Conservation (phyloP, 2,329 filamentous ascomycete genomes). For the Talaromyces atroroseus region DNA sequence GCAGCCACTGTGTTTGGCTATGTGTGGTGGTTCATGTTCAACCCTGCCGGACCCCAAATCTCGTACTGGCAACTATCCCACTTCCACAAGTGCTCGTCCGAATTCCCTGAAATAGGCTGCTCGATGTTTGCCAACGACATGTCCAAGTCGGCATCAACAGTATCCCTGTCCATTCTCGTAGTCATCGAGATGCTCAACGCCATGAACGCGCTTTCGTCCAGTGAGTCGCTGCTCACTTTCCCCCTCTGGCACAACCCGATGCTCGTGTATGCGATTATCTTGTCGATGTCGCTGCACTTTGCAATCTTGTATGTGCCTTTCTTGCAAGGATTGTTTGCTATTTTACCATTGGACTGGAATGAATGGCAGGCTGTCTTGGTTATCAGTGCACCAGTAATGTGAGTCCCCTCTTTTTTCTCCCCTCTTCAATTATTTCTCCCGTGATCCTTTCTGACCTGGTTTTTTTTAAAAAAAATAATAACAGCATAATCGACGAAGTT, state of each 20-base stretch:
- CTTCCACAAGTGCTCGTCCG: constrained; percentile 85
- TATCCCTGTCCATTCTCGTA: constrained; percentile 84
- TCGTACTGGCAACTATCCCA: constrained; percentile 80
- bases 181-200: constrained; percentile 99
- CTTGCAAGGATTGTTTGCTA: constrained; percentile 82
- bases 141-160: constrained; percentile 84
- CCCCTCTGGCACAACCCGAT: constrained; percentile 99
- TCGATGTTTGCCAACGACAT: constrained; percentile 82
- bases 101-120: constrained; percentile 87
- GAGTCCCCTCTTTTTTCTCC: constrained; percentile 42
- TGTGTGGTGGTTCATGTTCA: constrained; percentile 99
- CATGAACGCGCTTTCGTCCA: constrained; percentile 94
- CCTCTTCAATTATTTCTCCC: too few relatives aligned
- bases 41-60: constrained; percentile 83
- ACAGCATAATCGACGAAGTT: constrained; percentile 71
- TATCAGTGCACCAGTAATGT: constrained; percentile 91
- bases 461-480: too few relatives aligned
- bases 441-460: not conserved
- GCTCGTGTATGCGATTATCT: constrained; percentile 85
- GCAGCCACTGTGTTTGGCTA: constrained; percentile 93
- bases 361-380: constrained; percentile 90
- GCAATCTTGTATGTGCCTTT: constrained; percentile 87
- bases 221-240: constrained; percentile 86
- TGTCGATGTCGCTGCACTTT: constrained; percentile 95
- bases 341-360: constrained; percentile 73